These are phyloP conservation scores for Apiospora pterosperma DNA, from an alignment of 2,329 filamentous ascomycete species.

Conservation along the genomic window DNA sequence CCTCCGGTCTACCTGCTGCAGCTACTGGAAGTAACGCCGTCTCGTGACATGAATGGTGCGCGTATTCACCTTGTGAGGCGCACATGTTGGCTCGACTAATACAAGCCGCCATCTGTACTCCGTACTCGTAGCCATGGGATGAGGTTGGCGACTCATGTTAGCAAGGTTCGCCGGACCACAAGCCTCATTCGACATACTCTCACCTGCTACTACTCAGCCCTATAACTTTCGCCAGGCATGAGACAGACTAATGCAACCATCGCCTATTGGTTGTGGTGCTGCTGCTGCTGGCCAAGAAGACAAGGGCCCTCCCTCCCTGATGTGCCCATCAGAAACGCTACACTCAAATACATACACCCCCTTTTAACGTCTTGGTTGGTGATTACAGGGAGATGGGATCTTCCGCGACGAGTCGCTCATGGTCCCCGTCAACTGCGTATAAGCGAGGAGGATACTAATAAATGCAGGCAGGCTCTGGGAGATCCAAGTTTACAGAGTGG, in stretches of 20 bases:
- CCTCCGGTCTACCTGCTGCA: not conserved
- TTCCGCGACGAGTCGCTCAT: not conserved
- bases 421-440: not conserved
- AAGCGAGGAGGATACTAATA: not conserved
- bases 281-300: too few species aligned
- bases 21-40: not conserved
- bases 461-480: not conserved
- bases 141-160: constrained; percentile 1
- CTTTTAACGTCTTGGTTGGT: not conserved
- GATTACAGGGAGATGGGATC: not conserved
- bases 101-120: not conserved
- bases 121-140: not conserved
- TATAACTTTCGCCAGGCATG: not conserved
- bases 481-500: not conserved
- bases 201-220: not conserved
- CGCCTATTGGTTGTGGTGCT: not conserved
- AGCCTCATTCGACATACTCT: constrained; percentile 2
- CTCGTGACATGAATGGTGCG: not conserved
- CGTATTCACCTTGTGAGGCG: not conserved
- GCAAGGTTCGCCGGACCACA: not conserved
- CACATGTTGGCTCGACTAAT: not conserved
- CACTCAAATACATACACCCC: not conserved
- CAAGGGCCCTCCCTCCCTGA: not conserved
- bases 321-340: not conserved
- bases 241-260: not conserved